A percentile compares a stretch with the other conserved stretches of the same genome.
Conservation (phyloP, 345 rosid species). For the Eucalyptus caleyi region DNA sequence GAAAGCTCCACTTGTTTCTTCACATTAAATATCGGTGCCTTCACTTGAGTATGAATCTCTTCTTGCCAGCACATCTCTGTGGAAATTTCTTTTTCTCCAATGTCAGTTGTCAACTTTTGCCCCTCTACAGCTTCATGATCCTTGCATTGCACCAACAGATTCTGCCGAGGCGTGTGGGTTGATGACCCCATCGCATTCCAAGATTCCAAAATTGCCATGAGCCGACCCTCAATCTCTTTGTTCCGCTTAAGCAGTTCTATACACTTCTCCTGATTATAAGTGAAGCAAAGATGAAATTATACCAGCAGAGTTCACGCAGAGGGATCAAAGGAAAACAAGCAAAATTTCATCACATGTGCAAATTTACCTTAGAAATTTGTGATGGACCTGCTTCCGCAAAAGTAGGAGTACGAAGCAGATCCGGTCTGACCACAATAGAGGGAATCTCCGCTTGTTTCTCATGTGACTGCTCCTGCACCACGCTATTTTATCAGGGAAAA, state of each 20-base stretch:
- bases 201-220: neutral
- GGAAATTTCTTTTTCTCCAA: neutral
- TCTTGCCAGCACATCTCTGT: neutral
- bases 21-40: neutral
- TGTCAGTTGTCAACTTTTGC: neutral
- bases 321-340: neutral
- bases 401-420: neutral
- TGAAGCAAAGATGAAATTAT: neutral
- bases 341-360: neutral
- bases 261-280: neutral
- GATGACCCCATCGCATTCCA: neutral
- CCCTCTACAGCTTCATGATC: neutral
- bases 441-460: neutral
- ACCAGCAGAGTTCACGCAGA: neutral
- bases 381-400: neutral
- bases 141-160: neutral
- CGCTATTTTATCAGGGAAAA: neutral
- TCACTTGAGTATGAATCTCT: neutral
- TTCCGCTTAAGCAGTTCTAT: neutral
- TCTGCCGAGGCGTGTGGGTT: neutral
- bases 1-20: neutral
- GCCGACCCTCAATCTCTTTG: neutral
- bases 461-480: neutral
- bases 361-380: constrained; percentile 2
- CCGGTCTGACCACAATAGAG: neutral